Conservation (phyloP, 1,284 basidiomycete species). For the Melampsora larici-populina region DNA sequence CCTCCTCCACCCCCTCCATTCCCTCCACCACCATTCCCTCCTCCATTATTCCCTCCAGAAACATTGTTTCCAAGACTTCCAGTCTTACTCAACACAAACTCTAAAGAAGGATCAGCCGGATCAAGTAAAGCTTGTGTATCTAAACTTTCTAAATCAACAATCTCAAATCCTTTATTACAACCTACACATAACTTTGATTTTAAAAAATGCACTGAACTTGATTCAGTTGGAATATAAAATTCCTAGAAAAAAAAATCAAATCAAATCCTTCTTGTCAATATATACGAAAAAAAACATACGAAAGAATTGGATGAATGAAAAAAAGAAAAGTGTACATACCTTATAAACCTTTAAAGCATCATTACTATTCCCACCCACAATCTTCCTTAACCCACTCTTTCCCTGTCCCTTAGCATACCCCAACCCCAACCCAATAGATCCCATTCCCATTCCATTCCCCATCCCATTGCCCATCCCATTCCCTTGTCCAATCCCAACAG, state of each 20-base stretch:
- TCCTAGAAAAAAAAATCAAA: constrained; percentile 61
- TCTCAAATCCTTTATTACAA: constrained; percentile 98
- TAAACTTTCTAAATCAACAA: constrained; percentile 93
- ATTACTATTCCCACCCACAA: constrained; percentile 80
- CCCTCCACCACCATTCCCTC: too few species aligned
- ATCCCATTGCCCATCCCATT: too few species aligned
- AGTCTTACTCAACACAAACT: constrained; percentile 79
- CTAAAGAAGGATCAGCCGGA: constrained; percentile 82
- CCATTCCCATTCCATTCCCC: too few species aligned
- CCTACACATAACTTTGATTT: constrained; percentile 97
- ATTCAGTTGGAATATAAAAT: constrained; percentile 98
- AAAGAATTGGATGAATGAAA: neutral
- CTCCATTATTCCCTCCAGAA: too few species aligned
- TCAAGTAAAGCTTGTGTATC: constrained; percentile 96
- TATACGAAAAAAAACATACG: neutral
- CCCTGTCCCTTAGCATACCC: constrained; percentile 74
- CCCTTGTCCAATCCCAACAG: too few species aligned
- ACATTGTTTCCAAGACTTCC: too few species aligned
- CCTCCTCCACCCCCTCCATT: too few species aligned
- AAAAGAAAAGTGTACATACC: constrained; percentile 63
- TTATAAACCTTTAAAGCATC: constrained; percentile 92
- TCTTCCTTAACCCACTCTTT: constrained; percentile 72
- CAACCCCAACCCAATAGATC: constrained; percentile 62
- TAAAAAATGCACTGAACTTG: constrained; percentile 92
- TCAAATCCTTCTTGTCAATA: constrained; percentile 3